Evolutionary conservation across 2,329 filamentous ascomycete species (phyloP), one percentile per base, ranked within the genome.

Genomic region (Fusarium hostae): DNA sequence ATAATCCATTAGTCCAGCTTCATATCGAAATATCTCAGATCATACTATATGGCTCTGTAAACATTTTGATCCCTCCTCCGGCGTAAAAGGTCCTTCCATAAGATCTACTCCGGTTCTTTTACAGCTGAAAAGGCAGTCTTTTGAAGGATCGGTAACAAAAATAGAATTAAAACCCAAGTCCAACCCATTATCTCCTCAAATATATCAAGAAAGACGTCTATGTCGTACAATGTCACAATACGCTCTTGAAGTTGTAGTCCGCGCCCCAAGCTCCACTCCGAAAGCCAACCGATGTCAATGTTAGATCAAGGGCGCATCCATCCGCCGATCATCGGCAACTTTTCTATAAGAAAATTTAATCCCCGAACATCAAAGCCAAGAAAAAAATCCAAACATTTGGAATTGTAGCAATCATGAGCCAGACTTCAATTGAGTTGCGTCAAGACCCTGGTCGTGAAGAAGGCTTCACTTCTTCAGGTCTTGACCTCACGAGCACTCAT

Each of bases 221-320:
- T 41, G 39, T 41, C 9, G 3, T 20, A 11, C 6, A 20, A 28
- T n/a, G 11, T 2, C 20, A 28, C 9, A 28, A 22, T 15, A n/a
- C 24, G 2, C 34, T 18, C 18, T 30, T 6, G 35, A 22, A 30
- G 34, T 30, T 39, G 20, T 10, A 28, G 22, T 52, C 22, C 24
- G 41, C 34, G 34, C 24, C 35, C 50, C 22, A 57, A 32, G 22
- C 58, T 35, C 50, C 58, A 61, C 58, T 28, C n/a, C 3, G 5
- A 12, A 35, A 55, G n/a, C 24, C 32, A 40, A 30, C 48, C 28
- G 18, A 40, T 60, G 55, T 60, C 55, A 26, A 59, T 63, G 60
- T 63, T 55, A 60, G 12, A 43, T 51, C 44, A 50, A 63, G 55
- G 60, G 60, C 60, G 60, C 55, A 16, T 24, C 16, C 55, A 16